Conservation (phyloP, 768 basidiomycete genomes). For the Lactarius sanguifluus region DNA sequence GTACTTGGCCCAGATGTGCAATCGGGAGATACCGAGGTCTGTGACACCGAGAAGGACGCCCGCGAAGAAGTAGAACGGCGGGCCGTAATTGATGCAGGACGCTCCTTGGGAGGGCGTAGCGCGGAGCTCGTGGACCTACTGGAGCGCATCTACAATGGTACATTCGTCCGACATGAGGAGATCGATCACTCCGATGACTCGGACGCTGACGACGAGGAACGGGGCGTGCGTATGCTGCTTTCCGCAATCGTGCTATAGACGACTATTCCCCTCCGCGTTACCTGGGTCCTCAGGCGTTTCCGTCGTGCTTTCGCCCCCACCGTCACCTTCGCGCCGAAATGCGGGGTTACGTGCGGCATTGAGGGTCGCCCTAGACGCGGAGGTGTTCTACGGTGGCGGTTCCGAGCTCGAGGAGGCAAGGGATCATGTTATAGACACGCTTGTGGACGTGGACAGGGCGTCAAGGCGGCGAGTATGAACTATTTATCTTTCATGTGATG, state of each 20-base stretch:
- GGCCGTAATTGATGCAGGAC: conserved; percentile 56
- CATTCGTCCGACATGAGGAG: conserved; percentile 35
- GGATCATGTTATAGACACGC: conserved; percentile 73
- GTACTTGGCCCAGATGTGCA: conserved; percentile 34
- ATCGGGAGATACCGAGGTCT: conserved; percentile 27
- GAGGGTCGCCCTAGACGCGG: conserved; percentile 54
- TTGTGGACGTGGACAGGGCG: conserved; percentile 40
- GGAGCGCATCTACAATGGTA: conserved; percentile 44
- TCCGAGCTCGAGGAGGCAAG: conserved; percentile 65
- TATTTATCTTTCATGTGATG: conserved; percentile 26
- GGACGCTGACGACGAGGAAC: conserved; percentile 38
- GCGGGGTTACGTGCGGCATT: conserved; percentile 46
- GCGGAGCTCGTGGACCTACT: conserved; percentile 53
- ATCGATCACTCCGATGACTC: conserved; percentile 31
- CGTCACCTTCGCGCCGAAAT: conserved; percentile 47
- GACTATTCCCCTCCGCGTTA: conserved; percentile 50
- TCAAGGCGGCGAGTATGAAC: conserved; percentile 24
- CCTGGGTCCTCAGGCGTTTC: conserved; percentile 32
- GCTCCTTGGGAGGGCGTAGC: conserved; percentile 60
- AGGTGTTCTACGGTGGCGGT: conserved; percentile 44
- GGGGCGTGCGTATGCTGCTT: conserved; percentile 59
- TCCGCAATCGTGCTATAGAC: conserved; percentile 56
- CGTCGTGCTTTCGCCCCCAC: conserved; percentile 57
- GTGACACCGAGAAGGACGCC: conserved; percentile 36
- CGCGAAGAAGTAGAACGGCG: conserved; percentile 44